These are phyloP conservation scores for Pharnaceum exiguum DNA, from an alignment of 148 eudicot genomes.

Conservation along the genomic window DNA sequence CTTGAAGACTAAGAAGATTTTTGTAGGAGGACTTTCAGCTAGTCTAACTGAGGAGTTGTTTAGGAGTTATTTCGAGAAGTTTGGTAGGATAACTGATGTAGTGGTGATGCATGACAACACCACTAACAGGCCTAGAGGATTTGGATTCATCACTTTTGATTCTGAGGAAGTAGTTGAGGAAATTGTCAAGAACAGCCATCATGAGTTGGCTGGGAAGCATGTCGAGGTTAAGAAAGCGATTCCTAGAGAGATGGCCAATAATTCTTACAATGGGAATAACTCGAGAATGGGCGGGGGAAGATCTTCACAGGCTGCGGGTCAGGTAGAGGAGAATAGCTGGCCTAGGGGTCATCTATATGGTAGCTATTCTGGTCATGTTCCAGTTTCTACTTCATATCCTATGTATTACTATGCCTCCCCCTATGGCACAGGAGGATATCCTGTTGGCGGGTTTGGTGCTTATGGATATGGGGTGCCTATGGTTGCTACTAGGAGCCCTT, in stretches of 20 bases:
- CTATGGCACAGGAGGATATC: slow-evolving; percentile 39
- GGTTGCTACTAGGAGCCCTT: slow-evolving; percentile 32
- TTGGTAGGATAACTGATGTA: slow-evolving; percentile 77
- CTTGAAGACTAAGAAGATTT: slow-evolving; percentile 68
- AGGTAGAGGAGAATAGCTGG: slow-evolving; percentile 23
- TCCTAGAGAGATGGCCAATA: slow-evolving; percentile 46
- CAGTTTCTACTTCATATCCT: slow-evolving; percentile 32
- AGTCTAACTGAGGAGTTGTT: slow-evolving; percentile 69
- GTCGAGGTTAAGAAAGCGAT: slow-evolving; percentile 83
- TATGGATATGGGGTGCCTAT: slow-evolving; percentile 49
- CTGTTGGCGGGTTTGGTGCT: slow-evolving; percentile 36
- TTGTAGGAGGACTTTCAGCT: slow-evolving; percentile 86
- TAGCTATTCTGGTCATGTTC: slow-evolving; percentile 30
- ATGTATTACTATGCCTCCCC: slow-evolving; percentile 49
- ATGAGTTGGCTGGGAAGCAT: slow-evolving; percentile 67
- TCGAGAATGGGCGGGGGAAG: slow-evolving; percentile 26
- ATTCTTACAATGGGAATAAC: slow-evolving; percentile 22
- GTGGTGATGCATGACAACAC: slow-evolving; percentile 80
- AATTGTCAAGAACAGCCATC: slow-evolving; percentile 49
- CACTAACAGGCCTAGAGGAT: slow-evolving; percentile 80
- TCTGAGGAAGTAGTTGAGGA: slow-evolving; percentile 71
- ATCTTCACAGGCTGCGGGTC: slow-evolving; percentile 21
- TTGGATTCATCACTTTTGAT: slow-evolving; percentile 86
- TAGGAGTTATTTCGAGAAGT: slow-evolving; percentile 62
- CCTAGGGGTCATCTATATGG: slow-evolving; percentile 30